Conservation (phyloP, 257 asterid species). For the Echium plantagineum region DNA sequence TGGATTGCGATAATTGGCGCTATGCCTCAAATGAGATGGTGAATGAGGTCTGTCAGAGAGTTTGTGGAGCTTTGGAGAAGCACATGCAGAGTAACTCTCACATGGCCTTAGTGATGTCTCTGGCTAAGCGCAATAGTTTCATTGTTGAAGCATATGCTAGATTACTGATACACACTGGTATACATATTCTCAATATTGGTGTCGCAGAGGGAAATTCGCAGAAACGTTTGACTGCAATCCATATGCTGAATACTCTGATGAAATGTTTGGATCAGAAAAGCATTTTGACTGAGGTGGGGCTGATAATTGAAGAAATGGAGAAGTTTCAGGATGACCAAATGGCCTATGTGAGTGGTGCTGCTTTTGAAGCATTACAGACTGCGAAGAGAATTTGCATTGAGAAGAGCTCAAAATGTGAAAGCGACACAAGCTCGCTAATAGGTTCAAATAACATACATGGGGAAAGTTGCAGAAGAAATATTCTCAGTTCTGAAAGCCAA, state of each 20-base stretch:
- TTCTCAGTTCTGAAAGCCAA: constrained; percentile 32
- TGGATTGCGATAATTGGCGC: constrained; percentile 89
- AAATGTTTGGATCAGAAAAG: constrained; percentile 73
- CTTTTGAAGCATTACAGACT: constrained; percentile 70
- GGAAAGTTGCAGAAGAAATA: constrained; percentile 27
- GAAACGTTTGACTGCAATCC: constrained; percentile 72
- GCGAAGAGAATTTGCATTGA: constrained; percentile 55
- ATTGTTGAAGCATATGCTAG: constrained; percentile 86
- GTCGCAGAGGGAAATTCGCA: constrained; percentile 59
- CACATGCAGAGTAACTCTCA: constrained; percentile 68
- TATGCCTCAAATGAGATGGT: constrained; percentile 75
- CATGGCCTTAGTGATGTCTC: constrained; percentile 65
- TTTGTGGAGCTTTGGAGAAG: constrained; percentile 74
- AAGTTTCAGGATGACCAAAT: constrained; percentile 68
- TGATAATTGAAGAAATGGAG: constrained; percentile 72
- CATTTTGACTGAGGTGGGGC: constrained; percentile 51
- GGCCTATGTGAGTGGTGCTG: constrained; percentile 85
- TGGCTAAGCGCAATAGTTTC: constrained; percentile 73
- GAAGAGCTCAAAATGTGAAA: constrained; percentile 37
- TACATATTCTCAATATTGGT: constrained; percentile 50
- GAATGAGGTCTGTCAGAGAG: constrained; percentile 89
- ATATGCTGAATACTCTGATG: constrained; percentile 76
- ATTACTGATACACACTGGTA: constrained; percentile 50
- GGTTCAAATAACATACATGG: constrained; percentile 41
- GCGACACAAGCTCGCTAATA: constrained; percentile 29